Evolutionary conservation across 202 grass and related monocot species (phyloP), one percentile per base, ranked within the genome.

Genomic region (Elaeis oleifera): DNA sequence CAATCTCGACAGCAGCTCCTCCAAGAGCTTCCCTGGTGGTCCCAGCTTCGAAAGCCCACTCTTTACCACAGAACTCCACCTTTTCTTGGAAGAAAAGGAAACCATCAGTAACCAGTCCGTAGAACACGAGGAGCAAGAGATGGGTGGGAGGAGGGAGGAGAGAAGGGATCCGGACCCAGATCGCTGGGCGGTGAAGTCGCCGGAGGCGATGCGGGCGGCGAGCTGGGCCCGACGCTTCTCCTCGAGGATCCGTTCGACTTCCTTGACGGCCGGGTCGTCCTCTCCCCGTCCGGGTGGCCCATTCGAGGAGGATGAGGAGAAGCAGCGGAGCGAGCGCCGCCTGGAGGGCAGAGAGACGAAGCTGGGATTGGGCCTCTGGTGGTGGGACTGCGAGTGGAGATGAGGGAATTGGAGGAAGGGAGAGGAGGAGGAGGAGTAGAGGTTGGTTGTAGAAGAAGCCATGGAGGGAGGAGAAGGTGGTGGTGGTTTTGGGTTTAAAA

Each of bases 111-210:
- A 59, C n/a, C 32, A 55, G 19, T 26, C 50, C n/a, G 5, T 19
- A 16, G 23, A 74, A 44, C 2, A n/a, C 17, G 6, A 17, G n/a
- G 31, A 54, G 22, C 50, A 3, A 24, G 28, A 63, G 28, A 53
- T 9, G 13, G 9, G 44, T 22, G 18, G n/a, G 63, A 53, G 58
- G 53, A 23, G 4, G 16, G 23, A 6, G 19, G 1, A 28, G 9
- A 39, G 44, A 16, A 19, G 54, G 18, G 13, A 26, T 1, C 23
- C 68, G 60, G 18, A 96, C 92, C 77, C 82, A 5, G 84, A 71
- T 54, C 79, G 78, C 31, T 77, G 82, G 54, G 76, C 77, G 16
- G 88, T 97, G 88, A 89, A 97, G 56, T 97, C 92, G 81, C 92
- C 92, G 54, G 92, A 92, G 21, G 84, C 72, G 80, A 97, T 92